phyloP scores from a whole-genome alignment of 805 yeast genomes.

The Tetrapisispora nanseiensis region DNA sequence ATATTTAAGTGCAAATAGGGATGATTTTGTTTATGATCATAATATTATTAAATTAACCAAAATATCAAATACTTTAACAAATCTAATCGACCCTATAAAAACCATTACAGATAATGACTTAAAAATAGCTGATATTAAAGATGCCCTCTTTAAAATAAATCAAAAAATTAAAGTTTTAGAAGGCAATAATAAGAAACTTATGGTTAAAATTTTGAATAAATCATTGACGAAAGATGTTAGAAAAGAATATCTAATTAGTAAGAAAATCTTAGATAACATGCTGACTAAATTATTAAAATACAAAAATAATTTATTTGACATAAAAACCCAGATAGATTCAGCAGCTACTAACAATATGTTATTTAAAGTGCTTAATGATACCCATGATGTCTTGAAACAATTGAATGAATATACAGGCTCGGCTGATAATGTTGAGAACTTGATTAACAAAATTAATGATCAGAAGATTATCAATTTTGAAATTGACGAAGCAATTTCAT shows the following conservation, averaged over 20 bases:
- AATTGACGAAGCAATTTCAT: constrained; percentile 25
- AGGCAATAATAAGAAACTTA: constrained; percentile 12
- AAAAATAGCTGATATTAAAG: constrained; percentile 28
- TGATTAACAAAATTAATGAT: constrained; percentile 34
- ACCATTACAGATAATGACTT: constrained; percentile 29
- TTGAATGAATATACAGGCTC: constrained; percentile 37
- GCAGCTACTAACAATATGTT: constrained; percentile 35
- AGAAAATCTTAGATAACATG: constrained; percentile 30
- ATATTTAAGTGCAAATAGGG: constrained; percentile 13
- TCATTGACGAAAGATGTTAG: constrained; percentile 23
- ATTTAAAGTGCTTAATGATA: constrained; percentile 30
- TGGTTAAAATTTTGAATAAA: constrained; percentile 16
- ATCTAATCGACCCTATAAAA: constrained; percentile 4
- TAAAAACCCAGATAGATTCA: constrained; percentile 34
- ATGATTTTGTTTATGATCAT: constrained; percentile 9
- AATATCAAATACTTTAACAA: constrained; percentile 6
- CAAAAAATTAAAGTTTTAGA: constrained; percentile 16
- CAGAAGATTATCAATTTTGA: constrained; percentile 31
- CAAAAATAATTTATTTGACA: constrained; percentile 31
- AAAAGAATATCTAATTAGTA: constrained; percentile 28
- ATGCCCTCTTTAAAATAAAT: constrained; percentile 13
- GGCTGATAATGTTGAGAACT: constrained; percentile 33
- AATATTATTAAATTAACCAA: constrained; percentile 16
- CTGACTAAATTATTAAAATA: constrained; percentile 27
- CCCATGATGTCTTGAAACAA: constrained; percentile 29